Percentiles rank a stretch among this genome's conserved stretches.
Conservation (phyloP, 73 alveolate genomes). For the Paraurostyla sp. region DNA sequence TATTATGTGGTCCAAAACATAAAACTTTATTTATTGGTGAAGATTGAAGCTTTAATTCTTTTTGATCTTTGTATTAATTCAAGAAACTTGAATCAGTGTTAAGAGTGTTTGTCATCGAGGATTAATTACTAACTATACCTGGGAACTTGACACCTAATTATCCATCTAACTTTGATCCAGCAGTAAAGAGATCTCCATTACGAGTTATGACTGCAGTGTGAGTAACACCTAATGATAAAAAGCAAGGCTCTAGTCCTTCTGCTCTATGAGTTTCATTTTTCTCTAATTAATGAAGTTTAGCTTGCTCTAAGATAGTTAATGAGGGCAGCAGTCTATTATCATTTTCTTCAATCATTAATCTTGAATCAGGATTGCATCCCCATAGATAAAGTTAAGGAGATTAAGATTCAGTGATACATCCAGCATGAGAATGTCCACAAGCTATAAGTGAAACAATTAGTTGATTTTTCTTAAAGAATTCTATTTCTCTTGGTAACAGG, state of each 20-base stretch:
- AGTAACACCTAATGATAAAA: constrained; percentile 66
- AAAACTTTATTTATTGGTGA: constrained; percentile 29
- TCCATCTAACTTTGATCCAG: constrained; percentile 72
- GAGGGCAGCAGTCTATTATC: constrained; percentile 50
- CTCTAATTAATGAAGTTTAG: background rate
- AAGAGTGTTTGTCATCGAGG: background rate
- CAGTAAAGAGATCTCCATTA: constrained; percentile 71
- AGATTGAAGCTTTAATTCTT: constrained; percentile 35
- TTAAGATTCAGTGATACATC: constrained; percentile 63
- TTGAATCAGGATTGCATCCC: constrained; percentile 84
- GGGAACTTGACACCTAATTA: constrained; percentile 51
- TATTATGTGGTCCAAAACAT: constrained; percentile 62
- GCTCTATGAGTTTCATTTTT: background rate
- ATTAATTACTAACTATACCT: background rate
- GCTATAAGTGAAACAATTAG: constrained; percentile 43
- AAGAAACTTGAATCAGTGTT: constrained; percentile 17
- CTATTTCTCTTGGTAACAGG: constrained; percentile 76
- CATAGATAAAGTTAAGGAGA: constrained; percentile 74
- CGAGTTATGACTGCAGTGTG: constrained; percentile 69
- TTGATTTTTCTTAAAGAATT: constrained; percentile 28
- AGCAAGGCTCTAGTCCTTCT: constrained; percentile 40
- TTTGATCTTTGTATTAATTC: constrained; percentile 21
- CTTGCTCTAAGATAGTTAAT: constrained; percentile 21
- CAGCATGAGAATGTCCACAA: constrained; percentile 87
- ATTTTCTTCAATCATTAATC: constrained; percentile 52